Base-by-base conservation (phyloP, 345 rosid species). In the Luvunga scandens region DNA sequence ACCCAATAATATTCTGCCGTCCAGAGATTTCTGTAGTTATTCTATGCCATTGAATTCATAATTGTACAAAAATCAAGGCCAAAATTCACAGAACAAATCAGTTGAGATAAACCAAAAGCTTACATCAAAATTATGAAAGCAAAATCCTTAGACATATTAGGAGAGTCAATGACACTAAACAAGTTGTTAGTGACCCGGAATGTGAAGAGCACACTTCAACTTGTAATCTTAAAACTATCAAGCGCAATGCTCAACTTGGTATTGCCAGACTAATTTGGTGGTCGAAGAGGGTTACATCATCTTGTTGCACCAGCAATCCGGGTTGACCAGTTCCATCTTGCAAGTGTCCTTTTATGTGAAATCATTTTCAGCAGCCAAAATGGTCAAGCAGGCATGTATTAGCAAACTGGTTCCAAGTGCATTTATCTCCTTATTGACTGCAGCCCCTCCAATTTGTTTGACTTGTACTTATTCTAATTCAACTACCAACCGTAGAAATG, bases 331-430 rank as follows among this genome's bases (percentile, higher is more conserved):
- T 22, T 55, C 50, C 50, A 42, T 10, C 50, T 10, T 42, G 10
- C 64, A 33, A 55, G 8, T 12, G 33, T 21, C 21, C 9, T 10
- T 16, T 22, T 30, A 56, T 28, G 28, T 33, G 50, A 65, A 68
- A 68, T 39, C 21, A 0, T 39, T 38, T 22, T 75, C 42, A 64
- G 59, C 28, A 48, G 25, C 25, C 28, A 2, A 31, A 53, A 64
- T 45, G 59, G 42, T 64, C 78, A 22, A 38, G 62, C 8, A 27
- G 68, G 18, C 19, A 7, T 61, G 7, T 19, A 9, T 18, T 28
- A 42, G 22, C 77, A 62, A 75, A 45, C 70, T n/a, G 22, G 63
- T 63, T 75, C 42, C 61, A 62, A 33, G 42, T 30, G 27, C 66
- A 48, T 13, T 34, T 5, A 18, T 36, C 33, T 60, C 6, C 67